Evolutionary conservation across 495 filamentous ascomycete genomes (phyloP).

Genomic region (Neurospora sp.): DNA sequence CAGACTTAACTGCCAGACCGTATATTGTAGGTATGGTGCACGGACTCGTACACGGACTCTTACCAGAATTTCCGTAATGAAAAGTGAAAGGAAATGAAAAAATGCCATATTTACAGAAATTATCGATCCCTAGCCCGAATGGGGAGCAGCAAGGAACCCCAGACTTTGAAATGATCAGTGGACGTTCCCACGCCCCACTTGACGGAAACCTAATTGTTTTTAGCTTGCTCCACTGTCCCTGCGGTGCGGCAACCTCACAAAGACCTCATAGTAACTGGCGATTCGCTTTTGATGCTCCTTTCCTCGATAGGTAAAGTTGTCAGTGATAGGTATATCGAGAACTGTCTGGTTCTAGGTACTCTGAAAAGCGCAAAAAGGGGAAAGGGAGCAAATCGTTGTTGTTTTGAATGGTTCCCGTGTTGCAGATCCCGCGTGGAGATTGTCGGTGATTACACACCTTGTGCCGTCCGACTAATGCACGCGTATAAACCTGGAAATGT

Average conservation of each 20-base stretch:
- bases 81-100: too few species aligned
- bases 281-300: background rate
- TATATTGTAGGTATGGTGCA: too few species aligned
- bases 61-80: too few species aligned
- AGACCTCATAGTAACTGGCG: background rate
- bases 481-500: background rate
- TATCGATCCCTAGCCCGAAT: background rate
- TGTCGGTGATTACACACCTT: background rate
- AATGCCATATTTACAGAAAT: too few species aligned
- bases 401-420: background rate
- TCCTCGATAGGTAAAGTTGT: background rate
- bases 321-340: background rate
- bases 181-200: background rate
- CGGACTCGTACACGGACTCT: too few species aligned
- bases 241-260: background rate
- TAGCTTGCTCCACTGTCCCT: background rate
- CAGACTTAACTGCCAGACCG: too few species aligned
- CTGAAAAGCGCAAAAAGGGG: background rate
- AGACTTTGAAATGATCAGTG: background rate
- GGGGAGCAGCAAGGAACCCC: background rate
- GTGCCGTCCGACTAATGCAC: background rate
- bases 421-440: background rate
- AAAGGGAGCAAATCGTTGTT: background rate
- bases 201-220: background rate
- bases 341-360: background rate